Percentiles rank a stretch among this genome's conserved stretches.
Evolutionary conservation across 2,329 filamentous ascomycete species (phyloP).

Genomic region (Alternaria sp.): DNA sequence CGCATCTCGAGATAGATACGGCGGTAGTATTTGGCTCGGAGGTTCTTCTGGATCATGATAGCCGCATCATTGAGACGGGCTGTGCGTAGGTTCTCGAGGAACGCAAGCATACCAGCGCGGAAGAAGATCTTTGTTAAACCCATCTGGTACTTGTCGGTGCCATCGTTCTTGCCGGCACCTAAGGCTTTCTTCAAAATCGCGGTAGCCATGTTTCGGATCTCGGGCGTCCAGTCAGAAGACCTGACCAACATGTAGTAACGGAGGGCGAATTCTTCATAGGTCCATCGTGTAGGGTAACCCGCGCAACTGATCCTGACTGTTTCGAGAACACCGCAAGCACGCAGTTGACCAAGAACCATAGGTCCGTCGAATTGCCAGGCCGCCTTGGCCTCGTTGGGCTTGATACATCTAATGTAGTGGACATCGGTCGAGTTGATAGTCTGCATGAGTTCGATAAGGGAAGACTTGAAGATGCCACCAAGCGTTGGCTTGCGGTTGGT

Average conservation of each 20-base stretch:
- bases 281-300: conserved; percentile 97
- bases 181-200: conserved; percentile 89
- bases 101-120: conserved; percentile 97
- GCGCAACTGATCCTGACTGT: conserved; percentile 97
- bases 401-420: conserved; percentile 99
- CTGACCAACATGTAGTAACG: conserved; percentile 98
- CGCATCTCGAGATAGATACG: conserved; percentile 88
- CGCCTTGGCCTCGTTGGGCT: conserved; percentile 96
- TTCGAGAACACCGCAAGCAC: conserved; percentile 98
- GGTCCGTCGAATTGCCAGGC: conserved; percentile 98
- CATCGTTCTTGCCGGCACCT: conserved; percentile 67
- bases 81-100: conserved; percentile 92
- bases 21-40: conserved; percentile 93
- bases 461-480: conserved; percentile 98
- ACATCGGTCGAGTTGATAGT: conserved; percentile 99
- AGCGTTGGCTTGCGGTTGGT: conserved; percentile 96
- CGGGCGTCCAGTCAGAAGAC: conserved; percentile 87
- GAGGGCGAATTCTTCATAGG: conserved; percentile 96
- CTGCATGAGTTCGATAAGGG: conserved; percentile 95
- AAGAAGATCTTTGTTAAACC: conserved; percentile 99
- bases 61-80: conserved; percentile 90
- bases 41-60: conserved; percentile 98
- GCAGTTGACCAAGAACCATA: conserved; percentile 96
- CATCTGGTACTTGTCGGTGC: conserved; percentile 94
- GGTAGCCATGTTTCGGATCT: conserved; percentile 93